Evolutionary conservation across 345 rosid species (phyloP).

Genomic region (Reutealis trisperma): DNA sequence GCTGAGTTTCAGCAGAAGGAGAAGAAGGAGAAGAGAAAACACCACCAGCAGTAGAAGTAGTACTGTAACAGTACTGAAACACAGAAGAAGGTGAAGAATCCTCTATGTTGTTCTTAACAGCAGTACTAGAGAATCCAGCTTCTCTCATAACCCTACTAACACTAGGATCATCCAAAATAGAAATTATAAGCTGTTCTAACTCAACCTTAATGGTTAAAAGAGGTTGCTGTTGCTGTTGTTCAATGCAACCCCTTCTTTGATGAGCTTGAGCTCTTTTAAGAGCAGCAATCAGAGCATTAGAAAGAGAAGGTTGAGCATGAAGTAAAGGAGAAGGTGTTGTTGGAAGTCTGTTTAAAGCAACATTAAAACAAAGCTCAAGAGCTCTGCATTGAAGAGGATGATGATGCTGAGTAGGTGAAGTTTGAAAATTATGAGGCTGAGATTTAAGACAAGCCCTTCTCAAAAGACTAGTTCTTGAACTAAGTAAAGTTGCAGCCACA

Average conservation of each 20-base stretch:
- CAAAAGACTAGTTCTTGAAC: slow-evolving; percentile 45
- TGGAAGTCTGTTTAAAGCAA: slow-evolving; percentile 56
- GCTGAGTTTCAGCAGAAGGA: slow-evolving; percentile 50
- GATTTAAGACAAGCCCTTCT: slow-evolving; percentile 54
- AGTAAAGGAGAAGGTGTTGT: slow-evolving; percentile 46
- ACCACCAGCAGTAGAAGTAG: slow-evolving; percentile 47
- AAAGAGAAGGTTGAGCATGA: slow-evolving; percentile 47
- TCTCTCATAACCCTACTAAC: slow-evolving; percentile 93
- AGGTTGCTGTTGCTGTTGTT: slow-evolving; percentile 54
- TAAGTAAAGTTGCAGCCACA: slow-evolving; percentile 52
- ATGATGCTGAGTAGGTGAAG: slow-evolving; percentile 43
- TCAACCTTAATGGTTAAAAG: slow-evolving; percentile 63
- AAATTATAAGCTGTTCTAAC: slow-evolving; percentile 68
- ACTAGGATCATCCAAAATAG: slow-evolving; percentile 82
- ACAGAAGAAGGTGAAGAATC: slow-evolving; percentile 70
- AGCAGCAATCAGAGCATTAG: slow-evolving; percentile 57
- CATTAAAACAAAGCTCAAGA: slow-evolving; percentile 63
- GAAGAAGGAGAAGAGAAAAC: slow-evolving; percentile 91
- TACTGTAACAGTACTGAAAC: slow-evolving; percentile 46
- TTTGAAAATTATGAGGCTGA: slow-evolving; percentile 37
- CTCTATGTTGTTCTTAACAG: slow-evolving; percentile 69
- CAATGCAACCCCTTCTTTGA: slow-evolving; percentile 53
- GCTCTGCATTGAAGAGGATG: slow-evolving; percentile 58
- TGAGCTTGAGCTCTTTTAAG: slow-evolving; percentile 57
- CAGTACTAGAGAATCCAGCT: slow-evolving; percentile 85